A percentile compares a stretch with the other conserved stretches of the same genome.
phyloP scores from a whole-genome alignment of 768 basidiomycete species.

The Agaricus subrufescens region DNA sequence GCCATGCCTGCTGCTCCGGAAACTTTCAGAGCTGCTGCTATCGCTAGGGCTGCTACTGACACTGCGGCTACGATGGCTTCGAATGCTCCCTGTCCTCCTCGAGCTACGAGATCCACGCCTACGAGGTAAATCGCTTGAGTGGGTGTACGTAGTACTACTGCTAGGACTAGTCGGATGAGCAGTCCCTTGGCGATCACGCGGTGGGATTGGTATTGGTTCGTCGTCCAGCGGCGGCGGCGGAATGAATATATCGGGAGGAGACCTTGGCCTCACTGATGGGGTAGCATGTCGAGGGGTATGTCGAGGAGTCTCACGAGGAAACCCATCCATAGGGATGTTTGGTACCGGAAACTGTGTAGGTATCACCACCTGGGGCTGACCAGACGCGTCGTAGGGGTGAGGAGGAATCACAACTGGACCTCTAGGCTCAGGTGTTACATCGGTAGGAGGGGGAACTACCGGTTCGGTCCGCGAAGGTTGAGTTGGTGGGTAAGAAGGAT shows the following conservation, averaged over 20 bases:
- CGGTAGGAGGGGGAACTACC: slow-evolving; percentile 13
- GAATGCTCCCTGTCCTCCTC: slow-evolving; percentile 6
- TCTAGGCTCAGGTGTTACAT: slow-evolving; percentile 10
- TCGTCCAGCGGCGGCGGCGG: slow-evolving; percentile 14
- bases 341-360: neutral
- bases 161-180: neutral
- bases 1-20: slow-evolving; percentile 11
- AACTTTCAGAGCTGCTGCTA: slow-evolving; percentile 13
- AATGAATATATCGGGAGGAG: slow-evolving; percentile 16
- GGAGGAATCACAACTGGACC: slow-evolving; percentile 11
- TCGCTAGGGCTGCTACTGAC: slow-evolving; percentile 15
- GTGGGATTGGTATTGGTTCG: slow-evolving; percentile 4
- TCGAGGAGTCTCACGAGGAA: neutral
- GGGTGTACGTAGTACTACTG: slow-evolving; percentile 8
- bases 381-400: neutral
- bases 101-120: slow-evolving; percentile 8
- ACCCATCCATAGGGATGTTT: neutral
- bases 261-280: neutral
- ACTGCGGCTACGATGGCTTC: slow-evolving; percentile 13
- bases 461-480: slow-evolving; percentile 5
- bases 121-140: neutral
- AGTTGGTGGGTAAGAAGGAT: neutral
- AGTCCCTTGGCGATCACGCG: neutral
- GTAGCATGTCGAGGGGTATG: slow-evolving; percentile 1
- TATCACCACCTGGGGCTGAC: neutral